These are phyloP conservation scores for Pseudogymnoascus sp. DNA, from an alignment of 2,329 filamentous ascomycete genomes.

Conservation along the genomic window DNA sequence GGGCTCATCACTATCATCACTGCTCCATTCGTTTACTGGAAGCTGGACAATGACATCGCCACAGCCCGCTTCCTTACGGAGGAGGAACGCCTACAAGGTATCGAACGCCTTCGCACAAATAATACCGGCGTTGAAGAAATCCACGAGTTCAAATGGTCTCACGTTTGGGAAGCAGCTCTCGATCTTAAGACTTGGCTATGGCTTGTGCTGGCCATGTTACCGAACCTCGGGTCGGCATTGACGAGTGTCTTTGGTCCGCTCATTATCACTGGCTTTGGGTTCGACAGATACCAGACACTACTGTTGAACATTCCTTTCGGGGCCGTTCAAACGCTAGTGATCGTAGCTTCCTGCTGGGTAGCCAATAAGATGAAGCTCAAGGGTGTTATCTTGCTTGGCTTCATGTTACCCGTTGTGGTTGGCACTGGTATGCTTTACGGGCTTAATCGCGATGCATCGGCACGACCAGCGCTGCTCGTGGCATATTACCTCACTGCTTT, in stretches of 20 bases:
- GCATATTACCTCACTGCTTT: slow-evolving; percentile 62
- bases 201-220: slow-evolving; percentile 7
- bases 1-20: slow-evolving; percentile 40
- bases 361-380: slow-evolving; percentile 52
- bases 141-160: slow-evolving; percentile 50
- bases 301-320: slow-evolving; percentile 40
- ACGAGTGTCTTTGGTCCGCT: slow-evolving; percentile 5
- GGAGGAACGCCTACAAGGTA: slow-evolving; percentile 46
- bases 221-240: slow-evolving; percentile 4
- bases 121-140: slow-evolving; percentile 49
- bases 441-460: slow-evolving; percentile 38
- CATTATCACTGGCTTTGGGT: slow-evolving; percentile 9
- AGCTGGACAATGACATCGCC: slow-evolving; percentile 49
- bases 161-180: slow-evolving; percentile 45
- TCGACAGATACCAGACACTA: slow-evolving; percentile 3
- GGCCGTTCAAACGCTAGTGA: slow-evolving; percentile 51
- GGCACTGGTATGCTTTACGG: slow-evolving; percentile 53
- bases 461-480: slow-evolving; percentile 44
- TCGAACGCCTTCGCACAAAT: slow-evolving; percentile 39
- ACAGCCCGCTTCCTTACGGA: slow-evolving; percentile 50
- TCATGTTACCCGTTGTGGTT: slow-evolving; percentile 53
- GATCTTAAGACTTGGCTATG: slow-evolving; percentile 54
- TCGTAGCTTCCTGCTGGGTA: slow-evolving; percentile 51
- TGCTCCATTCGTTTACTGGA: slow-evolving; percentile 53
- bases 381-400: slow-evolving; percentile 43